A percentile compares a stretch with the other conserved stretches of the same genome.
Conservation (phyloP, 139 green algal genomes). For the Mychonastes homosphaera region DNA sequence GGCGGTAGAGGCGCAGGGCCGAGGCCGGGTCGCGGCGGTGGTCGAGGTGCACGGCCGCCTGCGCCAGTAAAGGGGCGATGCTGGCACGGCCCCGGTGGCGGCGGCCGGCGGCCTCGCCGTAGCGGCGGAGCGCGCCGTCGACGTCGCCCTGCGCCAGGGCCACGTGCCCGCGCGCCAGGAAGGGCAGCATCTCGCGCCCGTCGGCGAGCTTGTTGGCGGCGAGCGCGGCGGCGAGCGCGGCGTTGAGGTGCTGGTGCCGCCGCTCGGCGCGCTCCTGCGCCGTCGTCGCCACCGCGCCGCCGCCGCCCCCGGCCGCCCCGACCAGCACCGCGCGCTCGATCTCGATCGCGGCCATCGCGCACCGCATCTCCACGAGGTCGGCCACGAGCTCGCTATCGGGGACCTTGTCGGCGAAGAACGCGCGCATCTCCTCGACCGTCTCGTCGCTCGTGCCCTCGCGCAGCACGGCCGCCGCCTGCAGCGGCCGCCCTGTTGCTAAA, state of each 20-base stretch:
- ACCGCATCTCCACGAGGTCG: constrained; percentile 64
- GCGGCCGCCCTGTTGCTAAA: constrained; percentile 33
- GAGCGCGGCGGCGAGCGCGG: too few species aligned
- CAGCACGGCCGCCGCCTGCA: constrained; percentile 27
- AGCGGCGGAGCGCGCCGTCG: constrained; percentile 26
- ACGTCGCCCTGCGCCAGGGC: constrained; percentile 40
- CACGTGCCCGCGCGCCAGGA: constrained; percentile 44
- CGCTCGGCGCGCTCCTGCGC: constrained; percentile 21
- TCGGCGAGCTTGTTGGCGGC: constrained; percentile 19
- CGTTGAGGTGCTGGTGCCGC: constrained; percentile 24
- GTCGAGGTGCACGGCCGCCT: constrained; percentile 44
- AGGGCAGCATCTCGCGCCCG: constrained; percentile 50
- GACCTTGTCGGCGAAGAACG: constrained; percentile 30
- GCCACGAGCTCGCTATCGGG: constrained; percentile 31
- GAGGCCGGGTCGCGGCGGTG: background rate
- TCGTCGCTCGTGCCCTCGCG: constrained; percentile 21
- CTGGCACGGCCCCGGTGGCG: constrained; percentile 43
- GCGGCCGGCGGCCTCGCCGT: constrained; percentile 23
- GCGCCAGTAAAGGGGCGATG: constrained; percentile 44
- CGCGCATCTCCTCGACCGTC: constrained; percentile 19
- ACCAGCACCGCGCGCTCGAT: constrained; percentile 29
- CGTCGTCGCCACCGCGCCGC: constrained; percentile 10
- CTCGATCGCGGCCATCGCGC: constrained; percentile 48
- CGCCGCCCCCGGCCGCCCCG: constrained; percentile 14
- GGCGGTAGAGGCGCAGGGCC: background rate